Conservation (phyloP, 2,329 filamentous ascomycete species). For the Colletotrichum truncatum region DNA sequence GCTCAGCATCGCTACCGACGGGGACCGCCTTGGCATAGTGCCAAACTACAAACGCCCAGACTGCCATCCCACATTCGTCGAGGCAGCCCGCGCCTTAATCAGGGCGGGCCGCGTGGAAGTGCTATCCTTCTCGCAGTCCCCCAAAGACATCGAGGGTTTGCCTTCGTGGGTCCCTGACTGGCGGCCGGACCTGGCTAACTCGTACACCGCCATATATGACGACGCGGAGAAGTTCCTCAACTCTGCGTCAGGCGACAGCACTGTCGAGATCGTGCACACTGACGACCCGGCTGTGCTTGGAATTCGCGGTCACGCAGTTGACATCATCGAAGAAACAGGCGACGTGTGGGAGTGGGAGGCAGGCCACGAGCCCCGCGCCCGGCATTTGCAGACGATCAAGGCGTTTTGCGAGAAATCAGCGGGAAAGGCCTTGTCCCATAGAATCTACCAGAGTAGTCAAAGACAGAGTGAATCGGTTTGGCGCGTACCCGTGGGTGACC, state of each 20-base stretch:
- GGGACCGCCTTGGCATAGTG: neutral
- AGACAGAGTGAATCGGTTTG: conserved; percentile 19
- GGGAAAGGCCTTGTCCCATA: neutral
- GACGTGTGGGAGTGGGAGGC: conserved; percentile 12
- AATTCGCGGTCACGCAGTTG: conserved; percentile 17
- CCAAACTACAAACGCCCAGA: conserved; percentile 9
- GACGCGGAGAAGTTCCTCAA: neutral
- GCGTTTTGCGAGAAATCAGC: neutral
- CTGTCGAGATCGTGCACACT: neutral
- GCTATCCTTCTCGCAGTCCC: conserved; percentile 21
- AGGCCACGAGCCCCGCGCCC: neutral
- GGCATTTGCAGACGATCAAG: neutral
- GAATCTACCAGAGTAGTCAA: neutral
- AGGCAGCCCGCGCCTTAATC: conserved; percentile 15
- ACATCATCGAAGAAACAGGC: conserved; percentile 19
- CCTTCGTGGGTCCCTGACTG: conserved; percentile 51
- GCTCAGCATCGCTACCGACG: conserved; percentile 32
- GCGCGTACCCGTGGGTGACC: conserved; percentile 20
- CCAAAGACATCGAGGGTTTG: conserved; percentile 29
- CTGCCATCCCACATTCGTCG: neutral
- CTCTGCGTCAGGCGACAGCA: neutral
- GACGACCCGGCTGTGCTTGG: conserved; percentile 3
- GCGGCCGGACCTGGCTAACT: conserved; percentile 31
- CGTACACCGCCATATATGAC: conserved; percentile 5
- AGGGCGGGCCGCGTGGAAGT: conserved; percentile 7